phyloP scores from a whole-genome alignment of 2,329 filamentous ascomycete species.

The Akanthomyces dipterigenus region DNA sequence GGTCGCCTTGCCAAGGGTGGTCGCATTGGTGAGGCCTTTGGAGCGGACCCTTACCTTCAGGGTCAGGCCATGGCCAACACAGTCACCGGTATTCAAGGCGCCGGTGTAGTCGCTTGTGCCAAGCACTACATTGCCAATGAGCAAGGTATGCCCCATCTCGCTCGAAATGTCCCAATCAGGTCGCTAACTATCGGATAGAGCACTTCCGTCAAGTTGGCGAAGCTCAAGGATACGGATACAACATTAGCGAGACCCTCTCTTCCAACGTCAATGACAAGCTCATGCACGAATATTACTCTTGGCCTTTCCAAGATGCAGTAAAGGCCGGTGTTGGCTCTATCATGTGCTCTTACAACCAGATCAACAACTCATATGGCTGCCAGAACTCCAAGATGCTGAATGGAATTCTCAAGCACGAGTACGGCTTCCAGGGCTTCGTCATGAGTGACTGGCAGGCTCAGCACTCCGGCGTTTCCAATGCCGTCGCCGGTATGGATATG shows the following conservation, averaged over 20 bases:
- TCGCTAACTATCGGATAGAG: slow-evolving; percentile 35
- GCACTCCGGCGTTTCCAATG: slow-evolving; percentile 59
- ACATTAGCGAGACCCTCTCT: slow-evolving; percentile 54
- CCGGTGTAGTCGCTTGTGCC: slow-evolving; percentile 75
- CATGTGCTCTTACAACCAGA: slow-evolving; percentile 67
- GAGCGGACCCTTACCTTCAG: slow-evolving; percentile 67
- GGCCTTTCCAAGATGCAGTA: slow-evolving; percentile 71
- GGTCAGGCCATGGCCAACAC: slow-evolving; percentile 66
- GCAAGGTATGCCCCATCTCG: slow-evolving; percentile 38
- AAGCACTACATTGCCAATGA: slow-evolving; percentile 73
- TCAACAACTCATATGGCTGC: slow-evolving; percentile 76
- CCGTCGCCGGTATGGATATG: slow-evolving; percentile 75
- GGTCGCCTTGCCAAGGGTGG: slow-evolving; percentile 41
- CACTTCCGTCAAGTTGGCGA: slow-evolving; percentile 62
- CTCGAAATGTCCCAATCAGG: background rate
- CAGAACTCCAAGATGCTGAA: slow-evolving; percentile 75
- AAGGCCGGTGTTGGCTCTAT: slow-evolving; percentile 57
- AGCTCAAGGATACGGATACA: slow-evolving; percentile 45
- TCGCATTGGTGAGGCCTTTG: slow-evolving; percentile 60
- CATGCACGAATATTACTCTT: slow-evolving; percentile 68
- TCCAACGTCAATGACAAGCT: slow-evolving; percentile 66
- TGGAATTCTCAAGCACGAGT: slow-evolving; percentile 67
- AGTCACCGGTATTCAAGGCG: slow-evolving; percentile 72
- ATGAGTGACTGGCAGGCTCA: slow-evolving; percentile 78
- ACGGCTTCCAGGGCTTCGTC: slow-evolving; percentile 76